These are phyloP conservation scores for Daedalea quercina DNA, from an alignment of 768 basidiomycete genomes.

Conservation along the genomic window DNA sequence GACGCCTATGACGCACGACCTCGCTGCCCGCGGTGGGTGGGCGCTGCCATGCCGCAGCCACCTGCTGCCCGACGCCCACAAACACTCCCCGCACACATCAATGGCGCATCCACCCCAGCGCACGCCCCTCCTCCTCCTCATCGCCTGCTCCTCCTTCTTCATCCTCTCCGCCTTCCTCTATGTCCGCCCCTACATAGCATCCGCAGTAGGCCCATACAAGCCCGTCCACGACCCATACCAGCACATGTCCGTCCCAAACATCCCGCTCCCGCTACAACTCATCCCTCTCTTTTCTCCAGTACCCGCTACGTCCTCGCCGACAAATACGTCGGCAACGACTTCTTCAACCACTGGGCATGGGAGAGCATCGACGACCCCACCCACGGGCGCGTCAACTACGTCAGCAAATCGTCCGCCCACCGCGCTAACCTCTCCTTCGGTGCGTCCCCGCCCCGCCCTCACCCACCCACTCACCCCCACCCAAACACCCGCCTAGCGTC, in stretches of 20 bases:
- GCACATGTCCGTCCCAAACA: conserved; percentile 10
- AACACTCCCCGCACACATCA: too few species aligned
- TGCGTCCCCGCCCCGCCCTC: conserved; percentile 14
- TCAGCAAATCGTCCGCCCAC: conserved; percentile 37
- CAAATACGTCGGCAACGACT: conserved; percentile 30
- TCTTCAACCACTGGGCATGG: conserved; percentile 43
- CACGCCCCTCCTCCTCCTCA: too few species aligned
- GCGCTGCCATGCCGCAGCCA: too few species aligned
- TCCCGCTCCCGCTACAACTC: conserved; percentile 10
- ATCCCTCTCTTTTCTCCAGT: conserved; percentile 1
- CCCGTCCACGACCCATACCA: not conserved
- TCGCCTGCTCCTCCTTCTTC: not conserved
- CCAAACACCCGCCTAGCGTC: conserved; percentile 23
- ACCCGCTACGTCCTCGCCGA: conserved; percentile 10
- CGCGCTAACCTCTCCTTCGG: conserved; percentile 40
- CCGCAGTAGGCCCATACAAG: not conserved
- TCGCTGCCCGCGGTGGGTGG: too few species aligned
- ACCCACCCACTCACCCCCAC: too few species aligned
- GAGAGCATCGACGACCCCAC: conserved; percentile 50
- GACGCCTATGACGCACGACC: too few species aligned
- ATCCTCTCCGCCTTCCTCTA: not conserved
- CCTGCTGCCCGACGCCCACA: too few species aligned
- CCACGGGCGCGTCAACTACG: conserved; percentile 55
- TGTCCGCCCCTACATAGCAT: not conserved
- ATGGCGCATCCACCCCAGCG: too few species aligned